Evolutionary conservation across 768 basidiomycete species (phyloP).

Genomic region (Gloeopeniophorella convolvens): DNA sequence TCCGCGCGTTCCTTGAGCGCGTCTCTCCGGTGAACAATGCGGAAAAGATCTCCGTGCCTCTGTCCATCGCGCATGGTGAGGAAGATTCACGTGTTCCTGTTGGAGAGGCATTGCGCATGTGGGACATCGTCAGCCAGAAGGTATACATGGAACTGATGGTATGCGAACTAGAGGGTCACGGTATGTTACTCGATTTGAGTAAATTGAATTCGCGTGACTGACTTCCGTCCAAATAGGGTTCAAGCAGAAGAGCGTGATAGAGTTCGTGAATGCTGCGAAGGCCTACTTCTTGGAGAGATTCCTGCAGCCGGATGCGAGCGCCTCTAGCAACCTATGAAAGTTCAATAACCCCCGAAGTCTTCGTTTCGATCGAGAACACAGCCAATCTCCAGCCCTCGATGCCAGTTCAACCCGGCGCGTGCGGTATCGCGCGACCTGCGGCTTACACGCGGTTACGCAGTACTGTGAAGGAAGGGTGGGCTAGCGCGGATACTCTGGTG

Average conservation of each 20-base stretch:
- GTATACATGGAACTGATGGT: conserved; percentile 33
- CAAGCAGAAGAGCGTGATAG: conserved; percentile 38
- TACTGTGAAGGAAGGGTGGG: no score
- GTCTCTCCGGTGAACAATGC: conserved; percentile 37
- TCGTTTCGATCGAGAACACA: no score
- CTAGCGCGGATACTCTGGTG: no score
- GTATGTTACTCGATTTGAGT: conserved; percentile 23
- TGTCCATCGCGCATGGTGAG: conserved; percentile 38
- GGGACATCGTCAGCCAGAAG: conserved; percentile 27
- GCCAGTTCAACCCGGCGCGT: no score
- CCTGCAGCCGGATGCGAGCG: conserved; percentile 22
- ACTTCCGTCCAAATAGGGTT: no score
- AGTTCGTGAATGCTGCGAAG: conserved; percentile 36
- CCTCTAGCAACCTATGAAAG: background rate
- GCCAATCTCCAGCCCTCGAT: no score
- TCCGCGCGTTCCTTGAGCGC: conserved; percentile 33
- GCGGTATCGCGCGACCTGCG: no score
- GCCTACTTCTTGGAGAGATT: conserved; percentile 34
- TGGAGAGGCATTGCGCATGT: conserved; percentile 35
- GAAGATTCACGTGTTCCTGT: conserved; percentile 35
- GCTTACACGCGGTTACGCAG: no score
- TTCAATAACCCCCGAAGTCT: no score
- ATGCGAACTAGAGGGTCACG: conserved; percentile 39
- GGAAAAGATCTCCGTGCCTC: conserved; percentile 31
- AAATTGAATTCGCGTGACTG: no score